Percentiles rank a stretch among this genome's conserved stretches.
Evolutionary conservation across 176 grass and related monocot species (phyloP).

Genomic region (Triticum turgidum): DNA sequence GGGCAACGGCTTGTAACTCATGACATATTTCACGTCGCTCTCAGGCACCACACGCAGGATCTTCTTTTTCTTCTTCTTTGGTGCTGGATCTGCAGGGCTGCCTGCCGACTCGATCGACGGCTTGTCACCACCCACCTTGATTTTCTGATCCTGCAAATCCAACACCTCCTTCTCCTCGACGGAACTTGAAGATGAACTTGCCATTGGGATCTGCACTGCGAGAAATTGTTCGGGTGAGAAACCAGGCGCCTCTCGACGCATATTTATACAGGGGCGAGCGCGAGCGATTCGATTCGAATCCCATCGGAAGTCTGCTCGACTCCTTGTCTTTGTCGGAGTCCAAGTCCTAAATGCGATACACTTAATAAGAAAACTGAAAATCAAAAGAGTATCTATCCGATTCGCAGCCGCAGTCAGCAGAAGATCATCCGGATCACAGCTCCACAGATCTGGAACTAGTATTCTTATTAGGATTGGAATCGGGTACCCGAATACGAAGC

Average conservation of each 20-base stretch:
- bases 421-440: no score
- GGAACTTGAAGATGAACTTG: not conserved
- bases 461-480: no score
- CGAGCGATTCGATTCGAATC: not conserved
- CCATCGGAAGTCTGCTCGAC: not conserved
- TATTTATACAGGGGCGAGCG: not conserved
- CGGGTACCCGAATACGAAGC: no score
- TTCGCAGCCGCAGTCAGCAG: no score
- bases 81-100: no score
- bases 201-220: not conserved
- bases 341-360: not conserved
- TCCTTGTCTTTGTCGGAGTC: not conserved
- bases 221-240: not conserved
- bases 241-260: not conserved
- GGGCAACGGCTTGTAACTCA: not conserved
- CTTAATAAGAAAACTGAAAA: no score
- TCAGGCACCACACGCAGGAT: not conserved
- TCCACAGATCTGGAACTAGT: no score
- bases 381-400: no score
- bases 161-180: not conserved
- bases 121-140: not conserved
- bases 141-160: not conserved
- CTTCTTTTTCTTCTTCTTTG: not conserved
- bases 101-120: not conserved
- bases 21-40: not conserved